A percentile compares a stretch with the other conserved stretches of the same genome.
These are phyloP conservation scores for Coemansia sp. DNA, from an alignment of 192 early-diverging fungal genomes.

Conservation along the genomic window DNA sequence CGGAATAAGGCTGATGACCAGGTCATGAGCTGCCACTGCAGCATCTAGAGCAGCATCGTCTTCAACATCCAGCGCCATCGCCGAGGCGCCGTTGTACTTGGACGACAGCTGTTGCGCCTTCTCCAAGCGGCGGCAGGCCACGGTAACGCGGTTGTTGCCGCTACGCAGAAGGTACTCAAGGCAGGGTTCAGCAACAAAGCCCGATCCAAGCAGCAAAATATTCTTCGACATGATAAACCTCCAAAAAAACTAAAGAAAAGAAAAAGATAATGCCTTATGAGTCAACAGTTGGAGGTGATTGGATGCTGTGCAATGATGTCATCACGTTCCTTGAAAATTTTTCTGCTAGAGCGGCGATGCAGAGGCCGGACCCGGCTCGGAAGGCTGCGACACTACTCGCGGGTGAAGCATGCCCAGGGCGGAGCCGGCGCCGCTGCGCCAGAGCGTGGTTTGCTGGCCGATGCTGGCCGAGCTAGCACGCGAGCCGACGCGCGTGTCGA, in stretches of 20 bases:
- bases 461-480: constrained; percentile 13
- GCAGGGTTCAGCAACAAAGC: constrained; percentile 95
- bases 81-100: constrained; percentile 59
- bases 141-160: constrained; percentile 84
- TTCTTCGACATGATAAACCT: constrained; percentile 49
- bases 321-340: background rate
- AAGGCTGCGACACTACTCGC: constrained; percentile 24
- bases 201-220: constrained; percentile 94
- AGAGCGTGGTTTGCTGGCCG: constrained; percentile 12
- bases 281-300: too few species aligned
- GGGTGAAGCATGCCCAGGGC: constrained; percentile 3
- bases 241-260: constrained; percentile 7
- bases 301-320: too few species aligned
- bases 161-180: constrained; percentile 88
- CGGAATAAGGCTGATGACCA: constrained; percentile 88
- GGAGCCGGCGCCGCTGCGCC: constrained; percentile 19
- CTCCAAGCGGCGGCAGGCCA: constrained; percentile 78
- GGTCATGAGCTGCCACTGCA: constrained; percentile 78
- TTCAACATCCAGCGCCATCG: constrained; percentile 76
- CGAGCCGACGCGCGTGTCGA: constrained; percentile 21
- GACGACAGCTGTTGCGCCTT: constrained; percentile 69
- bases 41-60: constrained; percentile 70
- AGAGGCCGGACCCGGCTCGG: background rate
- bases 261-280: background rate
- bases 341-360: background rate